Conservation (phyloP, 108 stramenopile genomes). For the Pseudonitzschia pungens region DNA sequence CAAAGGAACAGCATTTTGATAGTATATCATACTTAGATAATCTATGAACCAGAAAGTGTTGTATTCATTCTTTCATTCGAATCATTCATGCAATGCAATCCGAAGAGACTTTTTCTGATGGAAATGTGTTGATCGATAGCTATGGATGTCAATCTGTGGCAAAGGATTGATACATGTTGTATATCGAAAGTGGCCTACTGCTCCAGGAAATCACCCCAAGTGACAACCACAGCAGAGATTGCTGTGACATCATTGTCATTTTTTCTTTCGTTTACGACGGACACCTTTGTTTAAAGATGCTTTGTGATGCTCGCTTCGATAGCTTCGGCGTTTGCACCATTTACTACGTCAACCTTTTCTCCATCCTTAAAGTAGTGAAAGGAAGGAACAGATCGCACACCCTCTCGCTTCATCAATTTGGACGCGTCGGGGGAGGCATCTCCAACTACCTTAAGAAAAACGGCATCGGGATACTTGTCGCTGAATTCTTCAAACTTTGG, state of each 20-base stretch:
- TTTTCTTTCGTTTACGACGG: not conserved
- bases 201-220: not conserved
- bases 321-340: slow-evolving; percentile 88
- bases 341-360: slow-evolving; percentile 87
- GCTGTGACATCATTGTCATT: not conserved
- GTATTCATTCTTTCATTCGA: not conserved
- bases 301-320: slow-evolving; percentile 87
- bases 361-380: slow-evolving; percentile 88
- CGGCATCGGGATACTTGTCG: slow-evolving; percentile 77
- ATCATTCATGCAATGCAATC: not conserved
- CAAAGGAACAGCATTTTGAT: not conserved
- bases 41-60: not conserved
- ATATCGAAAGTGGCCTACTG: not conserved
- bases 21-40: not conserved
- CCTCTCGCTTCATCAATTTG: slow-evolving; percentile 87
- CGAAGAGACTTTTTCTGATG: not conserved
- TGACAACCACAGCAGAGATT: not conserved
- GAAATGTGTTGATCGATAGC: not conserved
- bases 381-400: slow-evolving; percentile 85
- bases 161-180: not conserved
- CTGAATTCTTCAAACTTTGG: slow-evolving; percentile 87
- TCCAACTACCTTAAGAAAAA: slow-evolving; percentile 85
- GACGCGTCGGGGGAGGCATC: slow-evolving; percentile 79
- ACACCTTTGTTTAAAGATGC: slow-evolving; percentile 34
- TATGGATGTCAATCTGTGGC: not conserved